These are phyloP conservation scores for Fagopyrum esculentum DNA, from an alignment of 148 eudicot species.

Conservation along the genomic window DNA sequence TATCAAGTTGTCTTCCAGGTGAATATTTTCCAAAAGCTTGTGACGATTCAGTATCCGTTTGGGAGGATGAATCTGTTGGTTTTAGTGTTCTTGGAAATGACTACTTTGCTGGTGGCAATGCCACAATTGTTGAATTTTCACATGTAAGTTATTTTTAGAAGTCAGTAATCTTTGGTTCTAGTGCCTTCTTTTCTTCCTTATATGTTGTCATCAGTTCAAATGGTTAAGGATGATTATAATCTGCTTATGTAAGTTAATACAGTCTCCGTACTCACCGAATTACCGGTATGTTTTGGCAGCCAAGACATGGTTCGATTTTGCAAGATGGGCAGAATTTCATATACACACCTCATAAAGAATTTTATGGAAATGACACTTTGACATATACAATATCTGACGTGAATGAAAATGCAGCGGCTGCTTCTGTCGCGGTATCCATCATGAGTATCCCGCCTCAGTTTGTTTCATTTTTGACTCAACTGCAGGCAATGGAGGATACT, in stretches of 20 bases:
- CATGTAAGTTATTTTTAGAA: conserved; percentile 34
- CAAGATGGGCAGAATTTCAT: conserved; percentile 49
- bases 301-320: conserved; percentile 68
- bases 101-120: conserved; percentile 51
- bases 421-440: conserved; percentile 43
- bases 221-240: neutral
- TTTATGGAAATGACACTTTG: conserved; percentile 75
- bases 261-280: neutral
- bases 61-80: conserved; percentile 88
- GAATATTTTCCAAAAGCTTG: conserved; percentile 71
- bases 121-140: conserved; percentile 40
- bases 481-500: conserved; percentile 64
- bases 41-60: conserved; percentile 53
- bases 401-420: conserved; percentile 60
- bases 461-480: conserved; percentile 46
- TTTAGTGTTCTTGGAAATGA: conserved; percentile 67
- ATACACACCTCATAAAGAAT: conserved; percentile 86
- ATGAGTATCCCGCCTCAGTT: conserved; percentile 91
- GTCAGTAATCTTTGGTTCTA: neutral
- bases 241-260: neutral
- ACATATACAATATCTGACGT: conserved; percentile 48
- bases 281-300: conserved; percentile 44
- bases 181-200: neutral
- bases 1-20: conserved; percentile 37
- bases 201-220: neutral